Base-by-base conservation (phyloP, 495 filamentous ascomycete species). In the Neurospora sp. region DNA sequence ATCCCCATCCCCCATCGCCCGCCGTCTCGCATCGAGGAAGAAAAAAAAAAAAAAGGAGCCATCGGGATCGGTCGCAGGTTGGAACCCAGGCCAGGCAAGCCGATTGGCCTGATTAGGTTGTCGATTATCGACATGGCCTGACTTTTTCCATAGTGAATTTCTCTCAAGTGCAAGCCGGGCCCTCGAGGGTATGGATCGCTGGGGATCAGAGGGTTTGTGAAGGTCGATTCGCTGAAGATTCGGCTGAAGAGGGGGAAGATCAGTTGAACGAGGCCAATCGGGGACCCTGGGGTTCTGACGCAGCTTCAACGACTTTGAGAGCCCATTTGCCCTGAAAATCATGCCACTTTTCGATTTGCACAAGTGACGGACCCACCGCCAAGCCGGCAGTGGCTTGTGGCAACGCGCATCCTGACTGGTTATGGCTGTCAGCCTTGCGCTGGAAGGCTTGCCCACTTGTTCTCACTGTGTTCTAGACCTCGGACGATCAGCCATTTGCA, bases 291-390 rank as follows among this genome's bases (percentile, higher is more conserved):
- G 71, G 71, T 46, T 76, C 74, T 78, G 77, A 78, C 75, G 79
- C 78, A 79, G 74, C 73, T 37, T 68, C 71, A 72, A 74, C 31
- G 72, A 68, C 73, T 76, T 79, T 79, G 78, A 79, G 78, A 73
- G 74, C 78, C 78, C 75, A 79, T 79, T 81, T 76, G 74, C 35
- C 42, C 72, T 70, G 40, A 74, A 61, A 79, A 81, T 81, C 79
- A 79, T 77, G 75, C 79, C 78, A 81, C 79, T 81, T 81, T 81
- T 78, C 74, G 69, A 74, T 74, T 74, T 59, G 76, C 72, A 53
- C 68, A 76, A 79, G 73, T 38, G 46, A n/a, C 42, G 71, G 71
- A 20, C 73, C 77, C 76, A 68, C 66, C 11, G 78, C 76, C 79
- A 79, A 81, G 79, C 73, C 79, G 78, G 78, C 71, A 79, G 78